Evolutionary conservation across 768 basidiomycete species (phyloP).

Genomic region (Neoboletus subvelutipes): DNA sequence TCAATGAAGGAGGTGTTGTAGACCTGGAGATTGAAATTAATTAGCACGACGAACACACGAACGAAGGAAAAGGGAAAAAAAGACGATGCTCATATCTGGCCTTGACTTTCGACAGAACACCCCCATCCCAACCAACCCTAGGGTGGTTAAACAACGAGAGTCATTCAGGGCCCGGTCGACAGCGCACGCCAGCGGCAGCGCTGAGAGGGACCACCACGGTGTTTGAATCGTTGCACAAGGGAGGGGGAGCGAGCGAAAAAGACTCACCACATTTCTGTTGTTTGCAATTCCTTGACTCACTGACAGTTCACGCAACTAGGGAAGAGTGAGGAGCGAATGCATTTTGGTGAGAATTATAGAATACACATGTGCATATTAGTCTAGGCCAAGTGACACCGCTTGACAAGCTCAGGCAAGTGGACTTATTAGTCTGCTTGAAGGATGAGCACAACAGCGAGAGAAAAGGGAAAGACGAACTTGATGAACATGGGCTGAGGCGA

Average conservation of each 20-base stretch:
- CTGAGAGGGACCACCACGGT: slow-evolving; percentile 60
- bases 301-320: not conserved
- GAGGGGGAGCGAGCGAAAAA: not conserved
- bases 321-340: slow-evolving; percentile 2
- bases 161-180: slow-evolving; percentile 25
- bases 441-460: not conserved
- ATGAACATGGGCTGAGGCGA: slow-evolving; percentile 94
- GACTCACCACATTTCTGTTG: slow-evolving; percentile 30
- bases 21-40: slow-evolving; percentile 1
- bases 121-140: slow-evolving; percentile 47
- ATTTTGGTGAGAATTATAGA: slow-evolving; percentile 28
- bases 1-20: not conserved
- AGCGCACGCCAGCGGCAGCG: slow-evolving; percentile 2
- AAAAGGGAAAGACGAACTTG: slow-evolving; percentile 63
- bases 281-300: not conserved
- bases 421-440: slow-evolving; percentile 73
- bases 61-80: not conserved
- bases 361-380: slow-evolving; percentile 26
- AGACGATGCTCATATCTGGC: slow-evolving; percentile 78
- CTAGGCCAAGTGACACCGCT: slow-evolving; percentile 2
- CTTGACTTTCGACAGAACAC: slow-evolving; percentile 65
- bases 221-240: slow-evolving; percentile 49
- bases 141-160: slow-evolving; percentile 46
- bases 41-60: slow-evolving; percentile 2
- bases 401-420: slow-evolving; percentile 71